Conservation (phyloP, 1,284 basidiomycete species). For the Cystobasidium sp. region DNA sequence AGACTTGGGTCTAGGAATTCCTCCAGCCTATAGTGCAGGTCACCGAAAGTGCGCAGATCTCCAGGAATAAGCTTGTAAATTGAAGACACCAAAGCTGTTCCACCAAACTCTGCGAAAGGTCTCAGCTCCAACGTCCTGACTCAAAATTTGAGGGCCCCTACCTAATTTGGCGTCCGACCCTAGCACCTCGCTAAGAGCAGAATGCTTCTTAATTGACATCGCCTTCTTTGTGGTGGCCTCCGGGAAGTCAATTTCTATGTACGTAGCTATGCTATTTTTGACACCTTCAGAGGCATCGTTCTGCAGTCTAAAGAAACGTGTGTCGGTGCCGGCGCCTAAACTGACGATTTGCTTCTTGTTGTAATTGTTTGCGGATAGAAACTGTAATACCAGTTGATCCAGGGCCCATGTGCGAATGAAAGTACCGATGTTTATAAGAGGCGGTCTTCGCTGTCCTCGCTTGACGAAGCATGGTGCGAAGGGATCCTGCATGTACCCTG, state of each 20-base stretch:
- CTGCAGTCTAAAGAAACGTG: constrained; percentile 76
- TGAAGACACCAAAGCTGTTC: constrained; percentile 67
- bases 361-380: constrained; percentile 61
- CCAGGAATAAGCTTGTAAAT: constrained; percentile 75
- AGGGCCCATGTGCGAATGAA: constrained; percentile 80
- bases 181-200: constrained; percentile 64
- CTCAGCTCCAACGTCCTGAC: background rate
- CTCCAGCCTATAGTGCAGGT: constrained; percentile 37
- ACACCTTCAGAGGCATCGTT: constrained; percentile 58
- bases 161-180: constrained; percentile 59
- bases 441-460: constrained; percentile 59
- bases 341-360: constrained; percentile 74
- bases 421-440: constrained; percentile 94
- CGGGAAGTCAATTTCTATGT: constrained; percentile 88
- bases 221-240: constrained; percentile 83
- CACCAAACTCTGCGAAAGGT: constrained; percentile 65
- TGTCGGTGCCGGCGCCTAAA: constrained; percentile 89
- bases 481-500: constrained; percentile 75
- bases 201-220: constrained; percentile 67
- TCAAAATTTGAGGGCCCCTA: constrained; percentile 39
- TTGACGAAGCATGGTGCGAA: constrained; percentile 70
- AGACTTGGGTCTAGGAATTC: constrained; percentile 65
- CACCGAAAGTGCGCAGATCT: constrained; percentile 68
- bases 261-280: constrained; percentile 59
- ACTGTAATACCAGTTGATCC: constrained; percentile 75